phyloP scores from a whole-genome alignment of 2,329 filamentous ascomycete genomes.

The Alternaria panax region DNA sequence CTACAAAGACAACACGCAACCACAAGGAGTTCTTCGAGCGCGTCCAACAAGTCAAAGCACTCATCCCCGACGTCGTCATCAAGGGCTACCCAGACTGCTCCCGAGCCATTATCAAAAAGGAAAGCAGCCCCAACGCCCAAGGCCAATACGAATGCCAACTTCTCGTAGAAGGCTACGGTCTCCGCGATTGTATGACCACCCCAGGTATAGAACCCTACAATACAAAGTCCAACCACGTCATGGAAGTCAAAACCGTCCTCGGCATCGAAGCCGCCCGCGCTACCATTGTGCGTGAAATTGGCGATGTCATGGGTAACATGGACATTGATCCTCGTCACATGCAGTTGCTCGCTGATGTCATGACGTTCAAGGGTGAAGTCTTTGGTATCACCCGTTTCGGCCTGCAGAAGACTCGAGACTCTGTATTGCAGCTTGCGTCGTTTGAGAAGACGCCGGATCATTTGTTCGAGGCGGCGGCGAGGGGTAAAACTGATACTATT shows the following conservation, averaged over 20 bases:
- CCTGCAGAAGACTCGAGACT: constrained; percentile 94
- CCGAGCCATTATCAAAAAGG: constrained; percentile 87
- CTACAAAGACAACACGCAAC: constrained; percentile 41
- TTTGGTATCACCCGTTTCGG: constrained; percentile 97
- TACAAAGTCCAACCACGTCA: constrained; percentile 82
- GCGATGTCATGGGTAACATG: constrained; percentile 90
- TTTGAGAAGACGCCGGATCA: constrained; percentile 99
- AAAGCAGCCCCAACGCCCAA: constrained; percentile 70
- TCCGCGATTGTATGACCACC: constrained; percentile 89
- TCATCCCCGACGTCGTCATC: constrained; percentile 82
- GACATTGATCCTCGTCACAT: constrained; percentile 97
- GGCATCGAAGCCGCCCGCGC: constrained; percentile 93
- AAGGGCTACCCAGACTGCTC: constrained; percentile 86
- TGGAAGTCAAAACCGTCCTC: constrained; percentile 86
- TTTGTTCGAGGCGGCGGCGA: constrained; percentile 90
- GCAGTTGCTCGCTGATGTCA: constrained; percentile 95
- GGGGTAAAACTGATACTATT: constrained; percentile 90
- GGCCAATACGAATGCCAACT: constrained; percentile 66
- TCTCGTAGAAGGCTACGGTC: constrained; percentile 90
- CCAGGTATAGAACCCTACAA: constrained; percentile 83
- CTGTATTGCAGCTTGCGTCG: constrained; percentile 88
- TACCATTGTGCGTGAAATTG: constrained; percentile 90
- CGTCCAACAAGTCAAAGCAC: constrained; percentile 83
- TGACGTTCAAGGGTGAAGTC: constrained; percentile 98
- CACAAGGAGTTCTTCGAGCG: constrained; percentile 74